These are phyloP conservation scores for Didymella pinodella DNA, from an alignment of 2,329 filamentous ascomycete genomes.

Conservation along the genomic window DNA sequence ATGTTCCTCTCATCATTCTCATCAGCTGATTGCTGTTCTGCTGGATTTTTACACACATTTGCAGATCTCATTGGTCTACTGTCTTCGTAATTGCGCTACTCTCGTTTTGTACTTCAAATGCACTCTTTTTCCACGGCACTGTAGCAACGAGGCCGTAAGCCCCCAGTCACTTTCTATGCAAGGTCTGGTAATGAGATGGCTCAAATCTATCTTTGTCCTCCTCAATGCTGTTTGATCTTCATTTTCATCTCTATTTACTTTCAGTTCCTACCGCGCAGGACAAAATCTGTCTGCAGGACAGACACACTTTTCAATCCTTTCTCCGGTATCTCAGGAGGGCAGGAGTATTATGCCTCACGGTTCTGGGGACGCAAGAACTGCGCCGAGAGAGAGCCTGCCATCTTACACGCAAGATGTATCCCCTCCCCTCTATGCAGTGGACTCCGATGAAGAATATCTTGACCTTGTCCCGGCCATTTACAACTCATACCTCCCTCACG, in stretches of 20 bases:
- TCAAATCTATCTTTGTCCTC: not conserved
- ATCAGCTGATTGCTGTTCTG: not conserved
- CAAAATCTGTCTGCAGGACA: not conserved
- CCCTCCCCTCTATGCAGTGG: not conserved
- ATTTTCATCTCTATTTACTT: not conserved
- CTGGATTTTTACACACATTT: not conserved
- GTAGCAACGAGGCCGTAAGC: not conserved
- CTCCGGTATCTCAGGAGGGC: too few relatives aligned
- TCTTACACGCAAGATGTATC: not conserved
- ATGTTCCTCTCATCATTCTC: not conserved
- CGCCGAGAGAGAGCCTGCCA: not conserved
- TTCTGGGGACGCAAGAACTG: not conserved
- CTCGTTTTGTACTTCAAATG: not conserved
- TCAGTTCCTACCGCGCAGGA: not conserved
- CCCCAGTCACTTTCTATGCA: not conserved
- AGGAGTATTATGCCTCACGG: not conserved
- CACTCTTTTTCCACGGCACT: not conserved
- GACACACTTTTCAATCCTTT: not conserved
- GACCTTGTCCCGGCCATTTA: not conserved
- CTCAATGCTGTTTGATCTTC: not conserved
- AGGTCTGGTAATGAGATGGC: not conserved
- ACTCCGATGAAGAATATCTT: not conserved
- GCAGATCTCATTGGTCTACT: not conserved
- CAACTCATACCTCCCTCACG: not conserved
- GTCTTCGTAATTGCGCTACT: not conserved